These are phyloP conservation scores for Paxillus ammoniavirescens DNA, from an alignment of 768 basidiomycete genomes.

Conservation along the genomic window DNA sequence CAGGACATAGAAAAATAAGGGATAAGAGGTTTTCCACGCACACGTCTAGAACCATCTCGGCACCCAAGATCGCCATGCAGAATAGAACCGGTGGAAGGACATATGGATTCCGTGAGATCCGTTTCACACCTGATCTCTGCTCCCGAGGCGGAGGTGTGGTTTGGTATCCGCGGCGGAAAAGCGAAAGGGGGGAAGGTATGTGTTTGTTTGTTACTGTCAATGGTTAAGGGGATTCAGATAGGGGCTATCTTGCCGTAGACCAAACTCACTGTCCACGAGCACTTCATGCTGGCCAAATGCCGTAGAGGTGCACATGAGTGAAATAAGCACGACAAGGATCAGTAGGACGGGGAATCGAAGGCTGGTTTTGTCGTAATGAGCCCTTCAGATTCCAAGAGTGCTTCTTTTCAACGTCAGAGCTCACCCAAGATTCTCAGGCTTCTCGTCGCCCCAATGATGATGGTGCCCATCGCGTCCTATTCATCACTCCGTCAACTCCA, in stretches of 20 bases:
- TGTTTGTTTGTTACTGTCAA: conserved; percentile 57
- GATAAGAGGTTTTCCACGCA: too few species aligned
- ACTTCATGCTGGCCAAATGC: conserved; percentile 63
- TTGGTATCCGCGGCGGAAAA: conserved; percentile 37
- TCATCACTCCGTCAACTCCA: conserved; percentile 15
- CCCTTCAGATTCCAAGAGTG: neutral
- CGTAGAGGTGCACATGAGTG: conserved; percentile 55
- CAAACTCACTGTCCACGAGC: conserved; percentile 57
- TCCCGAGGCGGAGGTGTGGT: conserved; percentile 3
- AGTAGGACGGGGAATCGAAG: conserved; percentile 68
- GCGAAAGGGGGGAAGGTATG: conserved; percentile 50
- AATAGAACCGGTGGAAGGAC: conserved; percentile 61
- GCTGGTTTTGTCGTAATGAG: conserved; percentile 29
- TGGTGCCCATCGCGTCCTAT: conserved; percentile 42
- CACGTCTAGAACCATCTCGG: conserved; percentile 54
- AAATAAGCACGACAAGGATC: conserved; percentile 52
- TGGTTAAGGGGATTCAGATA: conserved; percentile 5
- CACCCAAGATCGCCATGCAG: conserved; percentile 51
- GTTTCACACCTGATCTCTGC: conserved; percentile 9
- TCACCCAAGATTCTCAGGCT: conserved; percentile 39
- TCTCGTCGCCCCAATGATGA: conserved; percentile 68
- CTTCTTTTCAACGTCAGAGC: conserved; percentile 13
- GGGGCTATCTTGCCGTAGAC: neutral
- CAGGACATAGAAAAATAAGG: too few species aligned
- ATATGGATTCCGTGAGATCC: conserved; percentile 73